Percentiles rank a stretch among this genome's conserved stretches.
Conservation (phyloP, 2,329 filamentous ascomycete species). For the Trichoderma sp. region DNA sequence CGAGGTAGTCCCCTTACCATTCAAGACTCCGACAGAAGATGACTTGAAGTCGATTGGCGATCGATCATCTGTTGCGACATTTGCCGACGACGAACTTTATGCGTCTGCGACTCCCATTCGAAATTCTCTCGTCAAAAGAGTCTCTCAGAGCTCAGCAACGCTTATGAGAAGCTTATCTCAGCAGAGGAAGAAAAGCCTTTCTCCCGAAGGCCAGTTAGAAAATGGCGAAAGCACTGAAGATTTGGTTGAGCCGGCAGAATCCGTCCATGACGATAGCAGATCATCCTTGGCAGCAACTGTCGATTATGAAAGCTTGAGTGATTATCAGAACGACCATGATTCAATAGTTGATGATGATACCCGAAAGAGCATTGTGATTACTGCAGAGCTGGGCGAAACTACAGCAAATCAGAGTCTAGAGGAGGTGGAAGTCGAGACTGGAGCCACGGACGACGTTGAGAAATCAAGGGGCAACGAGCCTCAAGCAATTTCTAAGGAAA, state of each 20-base stretch:
- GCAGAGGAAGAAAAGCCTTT: conserved; percentile 32
- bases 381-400: conserved; percentile 42
- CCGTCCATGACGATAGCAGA: conserved; percentile 47
- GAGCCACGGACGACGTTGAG: neutral
- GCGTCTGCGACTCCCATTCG: conserved; percentile 35
- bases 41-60: conserved; percentile 48
- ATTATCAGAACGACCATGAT: conserved; percentile 43
- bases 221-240: conserved; percentile 52
- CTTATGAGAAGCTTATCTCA: conserved; percentile 52
- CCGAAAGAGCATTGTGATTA: conserved; percentile 45
- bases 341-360: conserved; percentile 35
- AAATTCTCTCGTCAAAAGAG: conserved; percentile 50
- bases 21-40: conserved; percentile 58
- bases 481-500: neutral
- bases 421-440: neutral
- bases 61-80: conserved; percentile 70
- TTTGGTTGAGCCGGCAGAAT: conserved; percentile 44
- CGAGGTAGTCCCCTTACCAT: conserved; percentile 67
- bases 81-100: conserved; percentile 64
- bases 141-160: conserved; percentile 54
- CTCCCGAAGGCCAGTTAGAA: conserved; percentile 30
- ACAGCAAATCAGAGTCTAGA: neutral
- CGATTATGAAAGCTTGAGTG: conserved; percentile 54
- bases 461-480: neutral
- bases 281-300: conserved; percentile 63